These are phyloP conservation scores for Alloteropsis angusta DNA, from an alignment of 202 grass and related monocot species.

Conservation along the genomic window DNA sequence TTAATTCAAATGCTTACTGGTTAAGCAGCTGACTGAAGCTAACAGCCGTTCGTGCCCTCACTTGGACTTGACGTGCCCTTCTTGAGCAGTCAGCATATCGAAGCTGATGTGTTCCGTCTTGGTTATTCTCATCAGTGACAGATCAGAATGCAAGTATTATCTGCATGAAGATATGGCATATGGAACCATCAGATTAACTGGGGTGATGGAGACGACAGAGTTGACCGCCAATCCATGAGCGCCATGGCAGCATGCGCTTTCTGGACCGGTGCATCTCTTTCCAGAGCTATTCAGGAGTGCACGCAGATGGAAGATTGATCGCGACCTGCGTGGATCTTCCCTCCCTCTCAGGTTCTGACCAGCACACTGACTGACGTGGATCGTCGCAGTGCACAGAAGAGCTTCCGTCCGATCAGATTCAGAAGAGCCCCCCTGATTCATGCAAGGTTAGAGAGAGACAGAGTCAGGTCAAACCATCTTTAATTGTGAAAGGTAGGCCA, in stretches of 20 bases:
- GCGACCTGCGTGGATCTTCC: neutral
- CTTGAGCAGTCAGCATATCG: neutral
- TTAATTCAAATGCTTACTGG: neutral
- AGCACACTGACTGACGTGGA: neutral
- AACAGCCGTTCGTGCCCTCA: slow-evolving; percentile 1
- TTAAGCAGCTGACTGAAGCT: slow-evolving; percentile 11
- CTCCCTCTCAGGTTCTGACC: neutral
- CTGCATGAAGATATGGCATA: neutral
- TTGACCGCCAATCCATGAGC: neutral
- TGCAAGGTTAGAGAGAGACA: neutral
- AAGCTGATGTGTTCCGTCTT: neutral
- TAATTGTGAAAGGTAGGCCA: slow-evolving; percentile 14
- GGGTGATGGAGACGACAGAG: neutral
- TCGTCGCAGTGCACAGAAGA: neutral
- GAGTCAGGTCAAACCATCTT: slow-evolving; percentile 22
- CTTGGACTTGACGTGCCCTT: neutral
- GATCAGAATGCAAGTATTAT: neutral
- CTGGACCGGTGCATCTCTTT: slow-evolving; percentile 1
- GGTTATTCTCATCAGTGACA: neutral
- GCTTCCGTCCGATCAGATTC: neutral
- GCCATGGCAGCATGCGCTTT: neutral
- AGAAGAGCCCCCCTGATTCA: slow-evolving; percentile 2
- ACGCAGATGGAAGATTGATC: neutral
- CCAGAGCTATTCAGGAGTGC: neutral
- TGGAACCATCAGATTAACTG: neutral